Percentiles rank a stretch among this genome's conserved stretches.
phyloP scores from a whole-genome alignment of 2,329 filamentous ascomycete genomes.

The Cladosporium sp. region DNA sequence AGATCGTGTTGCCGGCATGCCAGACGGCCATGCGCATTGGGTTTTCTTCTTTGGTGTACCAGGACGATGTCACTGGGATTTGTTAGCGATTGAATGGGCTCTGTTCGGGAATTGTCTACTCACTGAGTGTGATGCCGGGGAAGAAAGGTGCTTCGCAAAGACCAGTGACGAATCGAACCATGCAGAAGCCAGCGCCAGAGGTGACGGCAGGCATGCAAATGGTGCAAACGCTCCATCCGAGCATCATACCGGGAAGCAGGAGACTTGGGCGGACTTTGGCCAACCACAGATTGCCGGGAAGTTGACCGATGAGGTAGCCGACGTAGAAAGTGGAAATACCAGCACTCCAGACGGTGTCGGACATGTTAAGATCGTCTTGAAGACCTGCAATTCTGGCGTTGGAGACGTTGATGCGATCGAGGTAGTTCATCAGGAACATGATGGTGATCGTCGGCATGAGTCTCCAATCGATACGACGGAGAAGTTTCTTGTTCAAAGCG shows the following conservation, averaged over 20 bases:
- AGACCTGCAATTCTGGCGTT: conserved; percentile 38
- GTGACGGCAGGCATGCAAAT: conserved; percentile 42
- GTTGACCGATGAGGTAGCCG: conserved; percentile 38
- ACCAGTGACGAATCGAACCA: conserved; percentile 36
- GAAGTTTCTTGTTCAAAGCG: conserved; percentile 26
- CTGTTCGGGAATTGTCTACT: not conserved
- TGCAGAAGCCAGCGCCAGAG: conserved; percentile 32
- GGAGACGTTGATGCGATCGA: conserved; percentile 37
- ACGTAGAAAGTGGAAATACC: conserved; percentile 44
- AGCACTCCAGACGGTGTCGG: conserved; percentile 33
- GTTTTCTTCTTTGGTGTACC: conserved; percentile 44
- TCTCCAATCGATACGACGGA: conserved; percentile 28
- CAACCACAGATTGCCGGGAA: conserved; percentile 45
- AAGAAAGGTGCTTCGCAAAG: conserved; percentile 37
- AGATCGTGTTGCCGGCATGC: conserved; percentile 44
- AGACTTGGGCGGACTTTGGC: conserved; percentile 35
- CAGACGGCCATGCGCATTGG: conserved; percentile 43
- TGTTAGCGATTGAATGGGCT: conserved; percentile 14
- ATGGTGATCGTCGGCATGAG: conserved; percentile 30
- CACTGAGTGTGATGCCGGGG: conserved; percentile 35
- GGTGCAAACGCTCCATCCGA: conserved; percentile 41
- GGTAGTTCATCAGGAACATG: conserved; percentile 34
- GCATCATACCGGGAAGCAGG: conserved; percentile 37
- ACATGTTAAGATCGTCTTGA: conserved; percentile 35
- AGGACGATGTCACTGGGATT: conserved; percentile 33